A percentile compares a stretch with the other conserved stretches of the same genome.
Evolutionary conservation across 1,139 yeast genomes (phyloP).

Genomic region (Scheffersomyces lignicola): DNA sequence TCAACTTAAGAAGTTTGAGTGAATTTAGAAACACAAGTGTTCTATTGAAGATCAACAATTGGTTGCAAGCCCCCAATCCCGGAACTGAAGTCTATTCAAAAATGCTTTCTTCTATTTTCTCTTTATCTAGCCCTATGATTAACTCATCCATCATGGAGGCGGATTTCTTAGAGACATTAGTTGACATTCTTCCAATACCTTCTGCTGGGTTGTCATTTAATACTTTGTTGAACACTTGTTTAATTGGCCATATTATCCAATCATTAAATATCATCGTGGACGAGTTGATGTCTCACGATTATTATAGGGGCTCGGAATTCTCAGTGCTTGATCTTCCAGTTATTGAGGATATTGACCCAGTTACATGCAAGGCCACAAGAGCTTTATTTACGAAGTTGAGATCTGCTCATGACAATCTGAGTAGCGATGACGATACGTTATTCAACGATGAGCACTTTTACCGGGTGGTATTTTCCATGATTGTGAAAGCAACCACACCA

Average conservation of each 20-base stretch:
- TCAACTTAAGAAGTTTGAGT: constrained; percentile 55
- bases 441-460: constrained; percentile 26
- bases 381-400: constrained; percentile 17
- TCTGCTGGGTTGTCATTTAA: constrained; percentile 39
- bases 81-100: constrained; percentile 32
- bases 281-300: constrained; percentile 25
- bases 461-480: constrained; percentile 50
- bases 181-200: constrained; percentile 47
- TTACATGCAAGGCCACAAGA: constrained; percentile 14
- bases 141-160: constrained; percentile 35
- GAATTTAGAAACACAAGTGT: constrained; percentile 43
- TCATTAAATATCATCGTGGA: constrained; percentile 22
- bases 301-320: constrained; percentile 22
- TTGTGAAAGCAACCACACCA: constrained; percentile 59
- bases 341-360: constrained; percentile 23
- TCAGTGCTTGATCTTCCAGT: constrained; percentile 36
- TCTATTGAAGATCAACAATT: constrained; percentile 31
- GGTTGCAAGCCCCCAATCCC: constrained; percentile 26
- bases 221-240: constrained; percentile 42
- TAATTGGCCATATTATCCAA: constrained; percentile 40
- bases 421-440: constrained; percentile 12
- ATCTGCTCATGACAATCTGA: constrained; percentile 7
- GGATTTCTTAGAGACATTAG: constrained; percentile 56
- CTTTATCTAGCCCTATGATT: constrained; percentile 29
- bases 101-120: constrained; percentile 34